Evolutionary conservation across 1,284 basidiomycete species (phyloP), one percentile per base, ranked within the genome.

Genomic region (Cryptococcus floricola): DNA sequence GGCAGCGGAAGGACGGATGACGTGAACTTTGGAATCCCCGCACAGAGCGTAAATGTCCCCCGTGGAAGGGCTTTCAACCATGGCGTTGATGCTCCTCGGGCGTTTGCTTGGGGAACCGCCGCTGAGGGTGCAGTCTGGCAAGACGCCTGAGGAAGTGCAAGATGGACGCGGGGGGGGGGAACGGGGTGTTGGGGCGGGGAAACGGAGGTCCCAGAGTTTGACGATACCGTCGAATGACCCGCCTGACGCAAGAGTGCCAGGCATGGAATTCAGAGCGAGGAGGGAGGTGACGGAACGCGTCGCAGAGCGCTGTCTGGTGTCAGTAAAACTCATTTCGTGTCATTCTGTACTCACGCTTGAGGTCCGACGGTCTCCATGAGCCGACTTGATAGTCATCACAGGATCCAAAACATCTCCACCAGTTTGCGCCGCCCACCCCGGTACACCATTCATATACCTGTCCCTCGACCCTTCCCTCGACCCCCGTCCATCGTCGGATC

Each of bases 131-230:
- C 72, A 71, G 28, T 75, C 74, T 1, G 71, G 69, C 2, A 75
- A 54, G 0, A 46, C 39, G 14, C 64, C 65, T 4, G 60, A 47
- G 0, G 67, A 25, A 0, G 63, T 64, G 27, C 58, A 63, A 14
- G 60, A 56, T 1, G 68, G 63, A 25, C 65, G 59, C 3, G 62
- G 57, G 19, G 58, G 54, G 5, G 67, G 53, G 18, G 51, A 43
- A 3, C 66, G 61, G 16, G 63, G 54, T 2, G 66, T 56, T 0
- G 65, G 46, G 1, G 56, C 58, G 1, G 67, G 64, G 41, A 71
- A 68, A 7, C 77, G 69, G 1, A 78, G 60, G 57, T 78, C 77
- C 77, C 77, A 78, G 3, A 78, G 64, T 56, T 75, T 78, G 53
- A 78, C 67, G 34, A 75, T 62, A 9, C 77, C 76, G 57, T 78